phyloP scores from a whole-genome alignment of 1,284 basidiomycete species.

The Apiotrichum sp. region DNA sequence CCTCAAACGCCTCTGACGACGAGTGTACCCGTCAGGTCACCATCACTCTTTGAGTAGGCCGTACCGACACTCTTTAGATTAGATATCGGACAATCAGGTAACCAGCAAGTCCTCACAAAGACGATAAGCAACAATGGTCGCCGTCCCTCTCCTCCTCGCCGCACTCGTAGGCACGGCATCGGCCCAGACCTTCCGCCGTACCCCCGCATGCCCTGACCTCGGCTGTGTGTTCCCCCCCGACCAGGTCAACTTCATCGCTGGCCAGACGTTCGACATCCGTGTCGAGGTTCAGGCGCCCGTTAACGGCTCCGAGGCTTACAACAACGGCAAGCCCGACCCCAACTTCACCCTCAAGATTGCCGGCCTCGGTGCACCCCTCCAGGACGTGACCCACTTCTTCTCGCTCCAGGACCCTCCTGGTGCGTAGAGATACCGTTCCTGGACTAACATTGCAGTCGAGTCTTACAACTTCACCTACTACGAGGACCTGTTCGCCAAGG shows the following conservation, averaged over 20 bases:
- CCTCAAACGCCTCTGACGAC: too few species aligned
- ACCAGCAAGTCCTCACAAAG: too few species aligned
- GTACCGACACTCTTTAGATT: too few species aligned
- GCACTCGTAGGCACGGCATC: constrained; percentile 17
- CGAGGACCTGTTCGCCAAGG: constrained; percentile 45
- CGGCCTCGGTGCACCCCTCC: constrained; percentile 28
- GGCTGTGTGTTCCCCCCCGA: constrained; percentile 46
- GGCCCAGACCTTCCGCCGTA: constrained; percentile 45
- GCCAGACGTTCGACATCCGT: constrained; percentile 42
- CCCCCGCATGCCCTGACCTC: constrained; percentile 43
- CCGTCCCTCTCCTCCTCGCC: constrained; percentile 16
- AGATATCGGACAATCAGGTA: too few species aligned
- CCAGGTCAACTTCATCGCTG: constrained; percentile 40
- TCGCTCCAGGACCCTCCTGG: constrained; percentile 27
- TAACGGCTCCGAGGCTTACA: constrained; percentile 47
- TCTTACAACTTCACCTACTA: constrained; percentile 41
- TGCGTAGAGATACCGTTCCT: constrained; percentile 3
- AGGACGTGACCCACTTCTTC: constrained; percentile 43
- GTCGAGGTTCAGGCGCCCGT: constrained; percentile 47
- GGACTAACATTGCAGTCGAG: constrained; percentile 15
- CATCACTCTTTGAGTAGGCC: too few species aligned
- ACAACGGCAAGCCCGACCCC: constrained; percentile 38
- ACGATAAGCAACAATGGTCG: constrained; percentile 13
- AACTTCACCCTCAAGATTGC: constrained; percentile 42
- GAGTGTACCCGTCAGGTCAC: too few species aligned